phyloP scores from a whole-genome alignment of 2,329 filamentous ascomycete species.

The Xylariaceae sp. region DNA sequence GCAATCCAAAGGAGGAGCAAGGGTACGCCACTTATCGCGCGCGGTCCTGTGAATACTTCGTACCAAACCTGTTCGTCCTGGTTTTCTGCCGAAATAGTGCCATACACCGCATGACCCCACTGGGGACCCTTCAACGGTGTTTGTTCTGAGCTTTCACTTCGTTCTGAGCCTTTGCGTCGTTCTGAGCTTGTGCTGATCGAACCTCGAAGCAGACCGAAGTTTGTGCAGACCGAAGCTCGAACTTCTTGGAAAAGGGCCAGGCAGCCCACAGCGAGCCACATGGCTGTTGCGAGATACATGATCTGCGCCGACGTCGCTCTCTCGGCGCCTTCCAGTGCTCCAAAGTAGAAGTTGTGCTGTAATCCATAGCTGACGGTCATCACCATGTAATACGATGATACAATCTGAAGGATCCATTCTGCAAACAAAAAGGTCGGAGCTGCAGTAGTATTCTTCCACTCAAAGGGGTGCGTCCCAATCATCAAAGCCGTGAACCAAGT shows the following conservation, averaged over 20 bases:
- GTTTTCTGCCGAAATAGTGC: not conserved
- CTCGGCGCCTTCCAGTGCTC: constrained; percentile 1
- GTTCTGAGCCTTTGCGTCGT: not conserved
- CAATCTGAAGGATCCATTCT: constrained; percentile 4
- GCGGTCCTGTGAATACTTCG: not conserved
- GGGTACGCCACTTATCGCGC: not conserved
- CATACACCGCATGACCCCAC: not conserved
- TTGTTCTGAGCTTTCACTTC: not conserved
- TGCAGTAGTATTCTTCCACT: not conserved
- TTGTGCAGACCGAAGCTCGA: not conserved
- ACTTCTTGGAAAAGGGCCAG: not conserved
- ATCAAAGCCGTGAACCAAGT: constrained; percentile 5
- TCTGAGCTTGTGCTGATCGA: not conserved
- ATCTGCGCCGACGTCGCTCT: not conserved
- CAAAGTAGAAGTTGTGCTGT: constrained; percentile 4
- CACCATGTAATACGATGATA: constrained; percentile 8
- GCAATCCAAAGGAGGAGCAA: constrained; percentile 10
- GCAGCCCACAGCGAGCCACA: constrained; percentile 1
- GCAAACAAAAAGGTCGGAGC: constrained; percentile 1
- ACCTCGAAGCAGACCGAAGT: too few species aligned
- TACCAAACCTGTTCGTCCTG: not conserved
- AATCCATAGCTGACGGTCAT: constrained; percentile 5
- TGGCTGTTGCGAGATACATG: constrained; percentile 7
- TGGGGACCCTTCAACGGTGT: not conserved
- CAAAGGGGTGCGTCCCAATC: constrained; percentile 1